Base-by-base conservation (phyloP, 805 yeast genomes). In the Scheffersomyces spartinae region DNA sequence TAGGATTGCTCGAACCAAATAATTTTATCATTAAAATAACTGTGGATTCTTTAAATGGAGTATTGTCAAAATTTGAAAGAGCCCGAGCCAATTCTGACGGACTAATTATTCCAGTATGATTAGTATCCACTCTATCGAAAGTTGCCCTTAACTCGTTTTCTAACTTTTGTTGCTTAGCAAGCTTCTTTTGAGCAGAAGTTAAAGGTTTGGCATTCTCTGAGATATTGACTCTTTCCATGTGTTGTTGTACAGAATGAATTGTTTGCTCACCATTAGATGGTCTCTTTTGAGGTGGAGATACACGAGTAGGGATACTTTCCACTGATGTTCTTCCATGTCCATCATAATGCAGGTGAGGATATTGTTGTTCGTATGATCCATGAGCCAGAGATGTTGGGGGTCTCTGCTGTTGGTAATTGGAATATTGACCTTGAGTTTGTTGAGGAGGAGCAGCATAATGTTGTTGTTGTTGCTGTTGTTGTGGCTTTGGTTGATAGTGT, bases 11-110 rank as follows among this genome's bases (percentile, higher is more conserved):
- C 13, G 37, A 34, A 36, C 74, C 74, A 43, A 77, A 76, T 40
- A 77, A 48, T 40, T 67, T 63, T 32, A 76, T 68, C 78, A 77
- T 74, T 18, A 76, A 50, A 26, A 57, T 44, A 19, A 77, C 68
- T 1, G 85, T 75, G 14, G 70, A 63, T 10, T 68, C 61, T 35
- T 70, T 68, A 43, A 77, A 78, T 28, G 61, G 55, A 3, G 83
- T 62, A 28, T 71, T 71, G 44, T 76, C 83, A 29, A 73, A 71
- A 40, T 77, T 77, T 13, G 67, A 55, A 26, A 77, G 52, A 2
- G 80, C 80, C 20, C 50, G 47, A 5, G 73, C 61, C 20, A 77
- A 56, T 48, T 78, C 86, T 8, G 47, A 46, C 26, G 70, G 71
- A 2, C 74, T 61, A 19, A 77, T 59, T 26, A 43, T 52, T 1